phyloP scores from a whole-genome alignment of 2,329 filamentous ascomycete species.

The Chaetomium globosum region DNA sequence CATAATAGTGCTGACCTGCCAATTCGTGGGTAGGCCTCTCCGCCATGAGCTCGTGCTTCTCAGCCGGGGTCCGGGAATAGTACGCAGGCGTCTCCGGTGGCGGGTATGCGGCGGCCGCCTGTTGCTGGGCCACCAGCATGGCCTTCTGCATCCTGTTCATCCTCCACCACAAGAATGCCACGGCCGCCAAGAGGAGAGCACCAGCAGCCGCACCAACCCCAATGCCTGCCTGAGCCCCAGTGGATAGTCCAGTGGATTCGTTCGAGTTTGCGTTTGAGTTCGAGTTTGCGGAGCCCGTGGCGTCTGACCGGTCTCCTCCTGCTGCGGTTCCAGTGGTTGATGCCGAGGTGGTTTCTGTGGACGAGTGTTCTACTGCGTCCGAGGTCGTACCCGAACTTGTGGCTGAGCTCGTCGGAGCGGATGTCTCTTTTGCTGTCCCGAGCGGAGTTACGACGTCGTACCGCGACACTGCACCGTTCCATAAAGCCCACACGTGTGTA shows the following conservation, averaged over 20 bases:
- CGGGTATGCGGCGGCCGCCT: not conserved
- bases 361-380: not conserved
- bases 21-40: not conserved
- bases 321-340: not conserved
- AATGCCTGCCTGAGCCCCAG: conserved; percentile 21
- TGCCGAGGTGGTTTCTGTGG: not conserved
- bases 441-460: conserved; percentile 4
- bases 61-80: not conserved
- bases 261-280: not conserved
- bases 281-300: not conserved
- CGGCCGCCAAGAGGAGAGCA: conserved; percentile 15
- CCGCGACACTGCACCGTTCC: not conserved
- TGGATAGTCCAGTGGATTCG: conserved; percentile 3
- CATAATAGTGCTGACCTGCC: not conserved
- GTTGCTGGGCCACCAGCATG: not conserved
- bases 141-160: conserved; percentile 5
- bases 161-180: conserved; percentile 22
- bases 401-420: not conserved
- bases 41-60: conserved; percentile 1
- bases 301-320: not conserved
- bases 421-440: not conserved
- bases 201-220: conserved; percentile 21
- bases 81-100: not conserved
- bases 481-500: conserved; percentile 1
- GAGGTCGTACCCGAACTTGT: not conserved